Conservation (phyloP, 495 filamentous ascomycete genomes). For the Neurospora intermedia region DNA sequence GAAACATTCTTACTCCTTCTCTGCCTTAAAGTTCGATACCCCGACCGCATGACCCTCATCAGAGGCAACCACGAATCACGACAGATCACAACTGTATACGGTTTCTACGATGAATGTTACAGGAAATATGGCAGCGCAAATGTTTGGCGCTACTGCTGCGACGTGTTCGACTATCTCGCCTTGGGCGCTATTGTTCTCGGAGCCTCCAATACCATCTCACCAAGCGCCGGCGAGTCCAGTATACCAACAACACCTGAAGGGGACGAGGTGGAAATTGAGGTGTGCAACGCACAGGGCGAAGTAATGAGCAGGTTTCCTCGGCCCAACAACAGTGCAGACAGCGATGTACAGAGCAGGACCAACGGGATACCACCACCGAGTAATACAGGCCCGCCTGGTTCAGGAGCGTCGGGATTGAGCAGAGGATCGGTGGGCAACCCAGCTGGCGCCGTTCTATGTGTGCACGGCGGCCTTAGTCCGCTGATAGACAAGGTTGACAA, state of each 20-base stretch:
- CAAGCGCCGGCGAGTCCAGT: conserved; percentile 29
- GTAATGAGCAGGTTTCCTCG: conserved; percentile 64
- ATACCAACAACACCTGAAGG: conserved; percentile 35
- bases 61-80: conserved; percentile 95
- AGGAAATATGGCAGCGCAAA: conserved; percentile 96
- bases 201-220: conserved; percentile 61
- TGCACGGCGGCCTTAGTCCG: conserved; percentile 87
- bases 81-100: conserved; percentile 96
- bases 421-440: conserved; percentile 52
- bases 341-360: conserved; percentile 23
- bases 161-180: conserved; percentile 96
- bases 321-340: conserved; percentile 16
- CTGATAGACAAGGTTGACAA: conserved; percentile 92
- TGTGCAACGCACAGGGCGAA: conserved; percentile 61
- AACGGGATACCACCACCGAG: conserved; percentile 27
- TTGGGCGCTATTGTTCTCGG: conserved; percentile 90
- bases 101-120: conserved; percentile 97
- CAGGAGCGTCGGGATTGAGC: conserved; percentile 58
- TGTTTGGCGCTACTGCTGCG: conserved; percentile 97
- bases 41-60: conserved; percentile 93
- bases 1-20: conserved; percentile 93
- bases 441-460: conserved; percentile 82
- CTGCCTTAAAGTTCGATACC: conserved; percentile 94
- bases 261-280: conserved; percentile 82
- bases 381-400: conserved; percentile 64